Evolutionary conservation across 805 yeast species (phyloP), one percentile per base, ranked within the genome.

Genomic region (Lachancea sp.): DNA sequence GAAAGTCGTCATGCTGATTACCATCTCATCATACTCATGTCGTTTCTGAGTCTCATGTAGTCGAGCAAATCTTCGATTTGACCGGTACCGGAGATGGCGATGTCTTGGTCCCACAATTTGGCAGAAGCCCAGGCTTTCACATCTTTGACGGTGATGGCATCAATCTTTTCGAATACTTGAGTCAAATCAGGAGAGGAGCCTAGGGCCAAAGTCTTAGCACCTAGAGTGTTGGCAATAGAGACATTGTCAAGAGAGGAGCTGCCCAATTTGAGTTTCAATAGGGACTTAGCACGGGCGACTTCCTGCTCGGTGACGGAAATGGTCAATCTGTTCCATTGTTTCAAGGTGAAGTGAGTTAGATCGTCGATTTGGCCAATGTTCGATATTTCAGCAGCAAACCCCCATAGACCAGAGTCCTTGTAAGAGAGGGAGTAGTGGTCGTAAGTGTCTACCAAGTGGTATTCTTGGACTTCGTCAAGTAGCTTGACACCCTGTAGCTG

Each of bases 21-120:
- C 83, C 83, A 79, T 83, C 95, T 85, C 81, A 84, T 74, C 86
- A 83, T 78, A 60, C 93, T 78, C 89, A 86, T 85, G 62, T 83
- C 90, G 70, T 81, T 82, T 82, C 95, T 83, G 67, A 80, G 71
- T 80, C 91, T 82, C 78, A 72, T 74, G 79, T 85, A 85, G 68
- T 85, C 95, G 65, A 85, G 73, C 69, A 85, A 73, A 55, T 74
- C 87, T 76, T 85, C 95, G 71, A 83, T 84, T 72, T 82, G 85
- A 69, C 95, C 95, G 53, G 85, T 78, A 68, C 85, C 93, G 49
- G 91, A 75, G 59, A 85, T 71, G 56, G 87, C 95, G 60, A 85
- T 73, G 69, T 85, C 95, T 68, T 77, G 85, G 70, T 85, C 95
- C 85, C 88, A 85, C 66, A 85, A 74, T 68, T 78, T 73, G 51